These are phyloP conservation scores for Scytalidium sp. DNA, from an alignment of 2,329 filamentous ascomycete genomes.

Conservation along the genomic window DNA sequence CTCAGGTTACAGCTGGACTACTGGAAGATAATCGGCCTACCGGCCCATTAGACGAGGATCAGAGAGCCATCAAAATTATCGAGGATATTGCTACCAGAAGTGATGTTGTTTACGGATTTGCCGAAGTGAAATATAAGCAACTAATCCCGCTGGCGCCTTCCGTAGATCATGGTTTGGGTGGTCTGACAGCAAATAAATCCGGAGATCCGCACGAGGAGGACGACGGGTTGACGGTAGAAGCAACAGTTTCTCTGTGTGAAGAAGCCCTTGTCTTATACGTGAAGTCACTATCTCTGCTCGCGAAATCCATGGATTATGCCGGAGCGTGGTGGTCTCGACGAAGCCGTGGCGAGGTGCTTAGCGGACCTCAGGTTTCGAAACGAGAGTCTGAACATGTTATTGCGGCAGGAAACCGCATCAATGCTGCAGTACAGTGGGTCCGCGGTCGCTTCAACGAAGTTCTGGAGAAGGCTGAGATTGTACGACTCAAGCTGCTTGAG, in stretches of 20 bases:
- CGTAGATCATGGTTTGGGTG: slow-evolving; percentile 66
- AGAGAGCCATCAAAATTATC: slow-evolving; percentile 72
- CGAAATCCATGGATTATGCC: slow-evolving; percentile 94
- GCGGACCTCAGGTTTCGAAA: slow-evolving; percentile 35
- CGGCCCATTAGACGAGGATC: slow-evolving; percentile 72
- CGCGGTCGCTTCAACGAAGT: slow-evolving; percentile 94
- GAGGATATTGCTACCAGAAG: slow-evolving; percentile 91
- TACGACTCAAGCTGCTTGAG: slow-evolving; percentile 82
- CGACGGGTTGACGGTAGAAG: slow-evolving; percentile 79
- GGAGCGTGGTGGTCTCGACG: slow-evolving; percentile 87
- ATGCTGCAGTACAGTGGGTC: slow-evolving; percentile 94
- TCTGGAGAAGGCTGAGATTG: slow-evolving; percentile 90
- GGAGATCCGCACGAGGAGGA: slow-evolving; percentile 51
- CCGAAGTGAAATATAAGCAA: slow-evolving; percentile 97
- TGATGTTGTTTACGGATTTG: slow-evolving; percentile 96
- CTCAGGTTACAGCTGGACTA: slow-evolving; percentile 57
- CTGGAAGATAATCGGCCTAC: slow-evolving; percentile 64
- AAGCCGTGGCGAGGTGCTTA: slow-evolving; percentile 60
- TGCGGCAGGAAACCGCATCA: slow-evolving; percentile 64
- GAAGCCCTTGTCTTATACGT: slow-evolving; percentile 95
- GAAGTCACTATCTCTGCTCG: slow-evolving; percentile 85
- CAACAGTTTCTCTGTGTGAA: slow-evolving; percentile 82
- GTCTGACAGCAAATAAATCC: slow-evolving; percentile 52
- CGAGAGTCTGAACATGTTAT: slow-evolving; percentile 37
- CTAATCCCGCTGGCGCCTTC: slow-evolving; percentile 86